phyloP scores from a whole-genome alignment of 2,329 filamentous ascomycete genomes.

The Tympanopsis confertula region DNA sequence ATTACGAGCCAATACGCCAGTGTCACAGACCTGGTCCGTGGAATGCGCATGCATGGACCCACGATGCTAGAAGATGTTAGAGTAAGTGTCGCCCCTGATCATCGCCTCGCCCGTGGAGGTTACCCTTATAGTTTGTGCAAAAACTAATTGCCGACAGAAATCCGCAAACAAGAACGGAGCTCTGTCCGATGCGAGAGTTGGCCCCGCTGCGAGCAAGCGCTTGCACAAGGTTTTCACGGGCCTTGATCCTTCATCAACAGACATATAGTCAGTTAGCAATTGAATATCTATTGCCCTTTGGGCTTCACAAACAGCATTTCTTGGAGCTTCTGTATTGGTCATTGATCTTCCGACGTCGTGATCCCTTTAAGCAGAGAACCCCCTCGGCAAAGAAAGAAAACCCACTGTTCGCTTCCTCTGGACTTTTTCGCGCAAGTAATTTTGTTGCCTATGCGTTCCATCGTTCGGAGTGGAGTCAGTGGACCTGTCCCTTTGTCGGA shows the following conservation, averaged over 20 bases:
- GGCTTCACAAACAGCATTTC: no score
- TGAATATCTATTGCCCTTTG: neutral
- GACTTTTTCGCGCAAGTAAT: no score
- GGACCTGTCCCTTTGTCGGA: no score
- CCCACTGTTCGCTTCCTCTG: no score
- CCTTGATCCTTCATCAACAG: slow-evolving; percentile 26
- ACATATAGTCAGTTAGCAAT: slow-evolving; percentile 6
- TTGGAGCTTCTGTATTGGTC: no score
- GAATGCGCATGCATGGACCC: neutral
- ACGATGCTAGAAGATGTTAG: neutral
- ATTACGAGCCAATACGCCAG: neutral
- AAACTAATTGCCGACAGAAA: slow-evolving; percentile 19
- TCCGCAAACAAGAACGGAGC: slow-evolving; percentile 31
- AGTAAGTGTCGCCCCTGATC: neutral
- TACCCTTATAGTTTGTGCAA: neutral
- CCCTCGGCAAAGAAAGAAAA: no score
- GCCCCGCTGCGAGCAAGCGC: slow-evolving; percentile 30
- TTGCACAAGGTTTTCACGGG: slow-evolving; percentile 35
- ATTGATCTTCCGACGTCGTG: no score
- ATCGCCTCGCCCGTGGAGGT: neutral
- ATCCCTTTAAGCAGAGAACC: no score
- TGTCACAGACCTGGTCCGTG: neutral
- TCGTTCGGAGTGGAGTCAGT: no score
- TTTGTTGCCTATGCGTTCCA: no score
- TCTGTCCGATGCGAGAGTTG: slow-evolving; percentile 28